Conservation (phyloP, 768 basidiomycete genomes). For the Lactarius tabidus region DNA sequence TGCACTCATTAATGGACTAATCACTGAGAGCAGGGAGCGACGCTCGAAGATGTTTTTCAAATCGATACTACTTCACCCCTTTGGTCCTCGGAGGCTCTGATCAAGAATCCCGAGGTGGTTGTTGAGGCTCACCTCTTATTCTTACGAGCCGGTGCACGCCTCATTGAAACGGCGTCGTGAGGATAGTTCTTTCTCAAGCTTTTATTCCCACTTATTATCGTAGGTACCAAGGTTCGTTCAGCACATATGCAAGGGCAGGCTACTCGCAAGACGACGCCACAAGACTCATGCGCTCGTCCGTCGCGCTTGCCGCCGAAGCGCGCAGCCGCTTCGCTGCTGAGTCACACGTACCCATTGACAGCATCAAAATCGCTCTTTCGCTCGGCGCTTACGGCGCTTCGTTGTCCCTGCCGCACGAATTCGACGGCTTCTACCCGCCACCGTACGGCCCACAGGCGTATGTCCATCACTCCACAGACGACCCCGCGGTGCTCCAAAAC, state of each 20-base stretch:
- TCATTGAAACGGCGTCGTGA: conserved; percentile 70
- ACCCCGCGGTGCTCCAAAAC: conserved; percentile 30
- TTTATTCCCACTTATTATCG: not conserved
- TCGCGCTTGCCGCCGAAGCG: conserved; percentile 50
- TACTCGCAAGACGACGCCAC: conserved; percentile 42
- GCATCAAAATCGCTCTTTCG: conserved; percentile 57
- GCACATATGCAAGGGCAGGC: conserved; percentile 50
- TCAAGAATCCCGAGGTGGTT: conserved; percentile 50
- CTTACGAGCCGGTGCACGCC: conserved; percentile 57
- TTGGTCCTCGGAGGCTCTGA: conserved; percentile 67
- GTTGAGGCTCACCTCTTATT: conserved; percentile 59
- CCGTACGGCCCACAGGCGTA: conserved; percentile 59
- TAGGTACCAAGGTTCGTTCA: conserved; percentile 65
- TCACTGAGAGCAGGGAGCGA: conserved; percentile 48
- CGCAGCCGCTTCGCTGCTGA: conserved; percentile 34
- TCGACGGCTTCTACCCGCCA: conserved; percentile 69
- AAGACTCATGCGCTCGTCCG: conserved; percentile 49
- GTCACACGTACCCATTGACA: conserved; percentile 12
- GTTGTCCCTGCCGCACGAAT: conserved; percentile 64
- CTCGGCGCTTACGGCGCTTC: conserved; percentile 74
- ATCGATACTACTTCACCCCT: conserved; percentile 52
- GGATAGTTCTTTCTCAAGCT: conserved; percentile 19
- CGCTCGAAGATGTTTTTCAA: conserved; percentile 49
- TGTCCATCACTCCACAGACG: conserved; percentile 9
- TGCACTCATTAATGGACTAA: not conserved